Conservation (phyloP, 1,284 basidiomycete species). For the Schizophyllum amplum region DNA sequence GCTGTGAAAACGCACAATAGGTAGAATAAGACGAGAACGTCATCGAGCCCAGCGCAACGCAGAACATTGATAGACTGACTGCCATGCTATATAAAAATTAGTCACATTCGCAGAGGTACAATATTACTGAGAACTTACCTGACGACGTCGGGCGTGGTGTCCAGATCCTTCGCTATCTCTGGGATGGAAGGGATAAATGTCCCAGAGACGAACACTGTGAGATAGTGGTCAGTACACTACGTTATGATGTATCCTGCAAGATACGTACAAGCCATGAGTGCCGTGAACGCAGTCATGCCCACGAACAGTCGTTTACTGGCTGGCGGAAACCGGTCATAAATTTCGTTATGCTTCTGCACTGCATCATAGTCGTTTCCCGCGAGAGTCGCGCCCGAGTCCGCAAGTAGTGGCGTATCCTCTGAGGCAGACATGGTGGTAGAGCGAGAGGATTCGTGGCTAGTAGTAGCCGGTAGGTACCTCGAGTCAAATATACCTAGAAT, state of each 20-base stretch:
- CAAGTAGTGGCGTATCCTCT: constrained; percentile 19
- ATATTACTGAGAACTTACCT: constrained; percentile 11
- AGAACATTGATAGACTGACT: constrained; percentile 16
- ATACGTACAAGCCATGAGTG: constrained; percentile 34
- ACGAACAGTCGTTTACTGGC: constrained; percentile 39
- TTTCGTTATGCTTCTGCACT: constrained; percentile 19
- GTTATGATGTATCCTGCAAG: no score
- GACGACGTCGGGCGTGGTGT: constrained; percentile 24
- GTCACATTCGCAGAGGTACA: background rate
- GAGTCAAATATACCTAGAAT: no score
- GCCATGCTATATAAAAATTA: constrained; percentile 18
- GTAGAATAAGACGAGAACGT: constrained; percentile 29
- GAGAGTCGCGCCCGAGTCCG: background rate
- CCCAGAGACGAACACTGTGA: constrained; percentile 29
- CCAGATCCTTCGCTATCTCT: constrained; percentile 27
- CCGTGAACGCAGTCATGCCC: constrained; percentile 34
- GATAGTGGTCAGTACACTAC: background rate
- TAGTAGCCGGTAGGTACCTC: no score
- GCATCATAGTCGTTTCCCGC: constrained; percentile 1
- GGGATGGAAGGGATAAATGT: constrained; percentile 37
- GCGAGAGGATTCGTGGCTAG: no score
- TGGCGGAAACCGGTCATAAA: constrained; percentile 45
- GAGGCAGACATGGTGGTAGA: constrained; percentile 8
- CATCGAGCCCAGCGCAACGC: constrained; percentile 17
- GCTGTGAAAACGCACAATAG: constrained; percentile 21